Base-by-base conservation (phyloP, 163 green algal species). In the Smithsoniella earleae region DNA sequence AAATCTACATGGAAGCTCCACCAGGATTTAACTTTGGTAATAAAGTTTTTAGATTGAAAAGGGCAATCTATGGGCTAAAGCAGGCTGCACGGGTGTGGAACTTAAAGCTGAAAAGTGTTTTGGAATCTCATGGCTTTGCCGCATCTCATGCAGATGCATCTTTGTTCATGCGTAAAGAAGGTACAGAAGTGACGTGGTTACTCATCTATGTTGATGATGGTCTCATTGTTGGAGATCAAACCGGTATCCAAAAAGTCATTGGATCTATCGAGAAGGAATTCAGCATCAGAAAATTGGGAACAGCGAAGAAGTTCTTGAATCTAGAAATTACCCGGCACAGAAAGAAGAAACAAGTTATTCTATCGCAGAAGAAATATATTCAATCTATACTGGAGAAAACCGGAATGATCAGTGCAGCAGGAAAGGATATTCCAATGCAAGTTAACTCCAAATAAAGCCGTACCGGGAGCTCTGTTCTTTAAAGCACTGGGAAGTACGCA, bases 31-130 rank as follows among this genome's bases (percentile, higher is more conserved):
- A 64, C 43, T 2, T 65, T 2, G 43, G 49, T 64, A 27, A 27
- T 6, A 27, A 55, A 18, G 30, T 28, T 2, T 84, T 77, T 62
- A 63, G 62, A 1, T 74, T 85, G 34, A 31, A 52, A 5, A 82
- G 82, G 46, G 38, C 78, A 0, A 28, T 88, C 0, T 88, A 86
- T 38, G 80, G 82, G 1, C 72, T 85, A 1, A 79, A 80, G 30
- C 79, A 86, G 46, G 77, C 78, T 3, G 78, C 79, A 54, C 16
- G 43, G 18, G 43, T 18, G 18, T 54, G 43, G 43, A 16, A 54
- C 18, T 18, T 27, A 54, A 18, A 54, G 43, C 43, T 54, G 16
- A 54, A 54, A 27, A 16, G 43, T 54, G 43, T 54, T 16, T 54
- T 54, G 18, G 18, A 54, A 18, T 18, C 16, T 27, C 18, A 54